phyloP scores from a whole-genome alignment of 352 stramenopile species.

The Pythium angustatum region DNA sequence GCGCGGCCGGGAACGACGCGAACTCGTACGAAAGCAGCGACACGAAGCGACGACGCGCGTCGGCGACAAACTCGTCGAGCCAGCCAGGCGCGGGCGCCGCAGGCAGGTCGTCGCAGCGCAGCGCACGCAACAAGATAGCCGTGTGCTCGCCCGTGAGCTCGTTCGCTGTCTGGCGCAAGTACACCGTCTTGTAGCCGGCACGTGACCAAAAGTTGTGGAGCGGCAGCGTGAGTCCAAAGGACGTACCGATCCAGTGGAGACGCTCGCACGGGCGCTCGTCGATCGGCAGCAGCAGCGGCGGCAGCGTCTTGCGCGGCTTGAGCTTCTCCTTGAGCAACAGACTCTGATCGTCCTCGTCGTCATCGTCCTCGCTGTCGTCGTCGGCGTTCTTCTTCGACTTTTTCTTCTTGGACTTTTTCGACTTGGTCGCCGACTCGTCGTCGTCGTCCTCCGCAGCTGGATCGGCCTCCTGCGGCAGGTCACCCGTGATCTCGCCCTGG shows the following conservation, averaged over 20 bases:
- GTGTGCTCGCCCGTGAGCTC: conserved; percentile 99
- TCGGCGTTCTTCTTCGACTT: conserved; percentile 34
- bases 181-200: conserved; percentile 94
- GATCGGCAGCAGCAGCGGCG: conserved; percentile 95
- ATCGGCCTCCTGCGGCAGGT: conserved; percentile 33
- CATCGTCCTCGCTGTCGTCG: conserved; percentile 35
- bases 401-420: conserved; percentile 34
- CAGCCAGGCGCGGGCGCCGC: conserved; percentile 86
- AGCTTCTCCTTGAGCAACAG: conserved; percentile 86
- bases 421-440: conserved; percentile 33
- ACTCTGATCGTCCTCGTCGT: conserved; percentile 36
- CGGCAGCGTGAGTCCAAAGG: conserved; percentile 95
- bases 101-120: conserved; percentile 76
- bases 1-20: conserved; percentile 84
- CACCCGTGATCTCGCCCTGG: conserved; percentile 93
- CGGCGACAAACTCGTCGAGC: conserved; percentile 93
- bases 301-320: conserved; percentile 95
- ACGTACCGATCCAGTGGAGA: conserved; percentile 98
- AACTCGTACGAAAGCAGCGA: conserved; percentile 95
- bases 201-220: conserved; percentile 98
- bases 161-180: conserved; percentile 99
- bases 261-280: conserved; percentile 93
- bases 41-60: conserved; percentile 94
- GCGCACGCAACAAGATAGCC: conserved; percentile 88
- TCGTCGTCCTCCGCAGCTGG: conserved; percentile 25